Conservation (phyloP, 805 yeast species). For the Middelhovenomyces tepae region DNA sequence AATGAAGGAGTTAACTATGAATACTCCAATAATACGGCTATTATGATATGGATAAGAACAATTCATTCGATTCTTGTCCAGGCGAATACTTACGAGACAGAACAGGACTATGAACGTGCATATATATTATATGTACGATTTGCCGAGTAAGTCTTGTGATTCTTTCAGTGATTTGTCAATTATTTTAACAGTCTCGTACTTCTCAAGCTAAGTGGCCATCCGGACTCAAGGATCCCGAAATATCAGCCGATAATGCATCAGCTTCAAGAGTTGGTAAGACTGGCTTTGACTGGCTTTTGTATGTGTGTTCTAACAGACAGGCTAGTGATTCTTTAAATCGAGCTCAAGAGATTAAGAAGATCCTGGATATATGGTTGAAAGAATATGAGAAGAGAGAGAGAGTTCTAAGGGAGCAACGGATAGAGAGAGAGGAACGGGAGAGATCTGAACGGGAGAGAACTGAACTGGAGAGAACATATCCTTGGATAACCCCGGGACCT, state of each 20-base stretch:
- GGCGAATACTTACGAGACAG: conserved; percentile 38
- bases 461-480: too few species aligned
- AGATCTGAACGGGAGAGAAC: conserved; percentile 1
- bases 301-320: not conserved
- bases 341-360: too few species aligned
- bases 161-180: not conserved
- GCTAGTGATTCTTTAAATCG: too few species aligned
- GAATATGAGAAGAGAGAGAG: too few species aligned
- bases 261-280: conserved; percentile 16
- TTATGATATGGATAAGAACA: conserved; percentile 40
- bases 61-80: conserved; percentile 15
- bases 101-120: conserved; percentile 39
- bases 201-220: conserved; percentile 39
- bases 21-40: conserved; percentile 42
- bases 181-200: conserved; percentile 29
- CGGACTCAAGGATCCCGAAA: conserved; percentile 29
- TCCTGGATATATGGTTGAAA: too few species aligned
- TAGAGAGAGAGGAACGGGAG: too few species aligned
- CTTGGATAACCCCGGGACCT: too few species aligned
- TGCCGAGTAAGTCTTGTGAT: conserved; percentile 34
- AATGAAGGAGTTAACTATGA: conserved; percentile 45
- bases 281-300: conserved; percentile 5
- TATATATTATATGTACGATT: conserved; percentile 50
- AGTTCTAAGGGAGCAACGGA: too few species aligned
- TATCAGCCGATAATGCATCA: conserved; percentile 11